A percentile compares a stretch with the other conserved stretches of the same genome.
Evolutionary conservation across 106 monocot species (phyloP).

Genomic region (Acanthochlamys bracteata): DNA sequence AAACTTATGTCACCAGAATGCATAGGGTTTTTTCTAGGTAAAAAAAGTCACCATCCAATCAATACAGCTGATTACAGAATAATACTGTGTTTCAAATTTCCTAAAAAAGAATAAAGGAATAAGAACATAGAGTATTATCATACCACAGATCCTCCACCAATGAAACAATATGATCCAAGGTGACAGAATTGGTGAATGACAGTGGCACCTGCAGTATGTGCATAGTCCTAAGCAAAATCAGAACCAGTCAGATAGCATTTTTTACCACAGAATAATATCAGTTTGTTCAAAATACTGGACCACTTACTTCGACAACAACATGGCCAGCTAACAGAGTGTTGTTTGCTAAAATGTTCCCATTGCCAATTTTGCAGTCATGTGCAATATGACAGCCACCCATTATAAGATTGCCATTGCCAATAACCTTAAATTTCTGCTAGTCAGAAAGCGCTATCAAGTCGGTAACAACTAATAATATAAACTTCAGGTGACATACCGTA

Average conservation of each 20-base stretch:
- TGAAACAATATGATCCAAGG: conserved; percentile 77
- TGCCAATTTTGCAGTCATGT: conserved; percentile 95
- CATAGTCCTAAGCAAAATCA: conserved; percentile 37
- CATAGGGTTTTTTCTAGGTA: too few relatives aligned
- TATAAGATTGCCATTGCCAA: conserved; percentile 85
- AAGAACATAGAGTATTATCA: conserved; percentile 1
- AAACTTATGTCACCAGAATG: background rate
- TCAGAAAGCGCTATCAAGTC: too few relatives aligned
- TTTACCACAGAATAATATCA: too few relatives aligned
- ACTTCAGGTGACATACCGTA: conserved; percentile 38
- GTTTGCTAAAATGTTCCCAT: conserved; percentile 87
- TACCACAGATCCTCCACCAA: conserved; percentile 94
- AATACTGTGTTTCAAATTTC: background rate
- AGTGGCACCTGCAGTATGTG: conserved; percentile 69
- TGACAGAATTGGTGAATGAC: conserved; percentile 96
- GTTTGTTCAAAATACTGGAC: background rate
- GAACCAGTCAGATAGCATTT: too few relatives aligned
- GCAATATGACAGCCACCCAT: conserved; percentile 98
- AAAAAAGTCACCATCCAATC: too few relatives aligned
- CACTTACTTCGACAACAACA: conserved; percentile 74
- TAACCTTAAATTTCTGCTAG: conserved; percentile 42
- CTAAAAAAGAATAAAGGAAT: background rate
- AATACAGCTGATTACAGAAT: background rate
- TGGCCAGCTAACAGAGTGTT: conserved; percentile 83
- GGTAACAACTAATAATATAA: background rate